Evolutionary conservation across 2,329 filamentous ascomycete species (phyloP), one percentile per base, ranked within the genome.

Genomic region (Trichoderma oligosporum): DNA sequence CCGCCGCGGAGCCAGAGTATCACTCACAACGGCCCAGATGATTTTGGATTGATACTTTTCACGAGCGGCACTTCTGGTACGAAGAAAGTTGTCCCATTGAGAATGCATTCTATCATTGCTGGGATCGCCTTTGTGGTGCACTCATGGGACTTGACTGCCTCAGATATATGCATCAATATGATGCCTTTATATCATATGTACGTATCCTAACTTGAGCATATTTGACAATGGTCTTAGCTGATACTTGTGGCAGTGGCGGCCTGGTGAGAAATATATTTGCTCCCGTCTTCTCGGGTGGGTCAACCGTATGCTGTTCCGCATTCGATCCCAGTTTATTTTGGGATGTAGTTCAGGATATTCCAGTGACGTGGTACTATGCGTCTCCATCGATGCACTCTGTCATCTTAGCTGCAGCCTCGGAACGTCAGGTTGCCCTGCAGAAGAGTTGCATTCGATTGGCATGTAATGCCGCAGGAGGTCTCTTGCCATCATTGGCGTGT

Each of bases 111-210:
- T 3, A 75, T 83, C 49, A 67, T 82, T 7, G 70, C 73, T 7
- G 80, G 81, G 2, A 75, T 81, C 3, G 71, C 75, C 2, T 78
- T 78, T 57, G 79, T 82, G 4, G 76, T 81, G 25, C 74, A 80
- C 16, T 81, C 78, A 0, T 82, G 80, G 78, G 77, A 75, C 2
- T 64, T 83, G 16, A 73, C 67, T 1, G 63, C 70, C 2, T 64
- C 67, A 1, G 80, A 82, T 61, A 72, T 76, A 0, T 83, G 80
- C 63, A 65, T 82, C 22, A 83, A 83, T 63, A 82, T 82, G 77
- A 83, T 83, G 80, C 80, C 81, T 0, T 67, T 84, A 5, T 80
- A 82, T 65, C 80, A 83, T 66, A 71, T 81, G 75, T 79, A 71
- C 70, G 77, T 38, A 5, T 73, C 48, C 4, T 4, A 25, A 54